Evolutionary conservation across 108 stramenopile genomes (phyloP).

Genomic region (Nitzschia inconspicua): DNA sequence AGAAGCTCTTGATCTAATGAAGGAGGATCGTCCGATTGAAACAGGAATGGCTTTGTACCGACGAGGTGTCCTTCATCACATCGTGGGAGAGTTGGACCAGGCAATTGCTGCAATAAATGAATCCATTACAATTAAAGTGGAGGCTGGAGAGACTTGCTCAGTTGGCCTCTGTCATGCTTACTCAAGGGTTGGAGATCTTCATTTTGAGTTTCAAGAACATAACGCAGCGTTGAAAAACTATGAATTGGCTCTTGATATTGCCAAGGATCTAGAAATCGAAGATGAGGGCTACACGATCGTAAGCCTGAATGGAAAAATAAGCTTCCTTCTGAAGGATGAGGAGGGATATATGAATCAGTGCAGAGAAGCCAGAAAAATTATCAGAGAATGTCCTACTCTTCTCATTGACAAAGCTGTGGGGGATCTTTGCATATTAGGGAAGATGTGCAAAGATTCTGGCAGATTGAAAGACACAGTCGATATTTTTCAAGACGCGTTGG

Average conservation of each 20-base stretch:
- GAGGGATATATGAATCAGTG: conserved; percentile 27
- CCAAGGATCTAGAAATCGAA: conserved; percentile 9
- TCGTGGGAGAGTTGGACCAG: conserved; percentile 38
- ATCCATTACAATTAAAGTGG: conserved; percentile 33
- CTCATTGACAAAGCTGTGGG: conserved; percentile 35
- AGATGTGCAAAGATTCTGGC: conserved; percentile 20
- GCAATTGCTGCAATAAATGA: conserved; percentile 35
- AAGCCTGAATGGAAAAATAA: conserved; percentile 32
- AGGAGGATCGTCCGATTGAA: conserved; percentile 33
- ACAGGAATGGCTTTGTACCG: conserved; percentile 37
- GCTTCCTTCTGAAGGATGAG: conserved; percentile 19
- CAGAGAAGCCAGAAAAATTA: conserved; percentile 13
- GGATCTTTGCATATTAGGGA: conserved; percentile 36
- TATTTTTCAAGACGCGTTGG: conserved; percentile 36
- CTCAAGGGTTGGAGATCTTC: conserved; percentile 35
- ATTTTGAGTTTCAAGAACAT: conserved; percentile 25
- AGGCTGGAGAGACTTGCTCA: conserved; percentile 22
- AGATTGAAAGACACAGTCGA: conserved; percentile 30
- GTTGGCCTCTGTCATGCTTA: conserved; percentile 24
- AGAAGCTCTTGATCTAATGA: conserved; percentile 25
- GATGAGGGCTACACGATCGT: conserved; percentile 15
- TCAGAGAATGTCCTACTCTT: conserved; percentile 23
- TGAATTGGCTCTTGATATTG: conserved; percentile 27
- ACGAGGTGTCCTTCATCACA: conserved; percentile 36
- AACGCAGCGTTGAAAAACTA: conserved; percentile 33